Evolutionary conservation across 306 rosid genomes (phyloP).

Genomic region (Cercis canadensis): DNA sequence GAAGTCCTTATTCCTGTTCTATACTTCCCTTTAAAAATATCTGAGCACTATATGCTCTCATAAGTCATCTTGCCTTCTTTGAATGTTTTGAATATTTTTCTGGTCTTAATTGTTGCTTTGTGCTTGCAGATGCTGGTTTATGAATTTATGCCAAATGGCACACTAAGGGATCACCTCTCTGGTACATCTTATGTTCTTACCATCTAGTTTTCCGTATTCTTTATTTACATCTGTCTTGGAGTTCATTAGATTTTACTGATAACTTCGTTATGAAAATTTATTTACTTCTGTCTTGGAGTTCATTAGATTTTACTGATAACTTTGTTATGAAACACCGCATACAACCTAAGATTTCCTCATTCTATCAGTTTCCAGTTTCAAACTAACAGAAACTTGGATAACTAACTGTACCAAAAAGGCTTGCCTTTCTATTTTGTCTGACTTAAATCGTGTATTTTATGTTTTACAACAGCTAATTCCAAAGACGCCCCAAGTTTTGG

Average conservation of each 20-base stretch:
- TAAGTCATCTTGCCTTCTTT: conserved; percentile 1
- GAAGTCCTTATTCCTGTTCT: conserved; percentile 15
- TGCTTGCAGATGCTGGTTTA: conserved; percentile 91
- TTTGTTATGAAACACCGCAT: conserved; percentile 5
- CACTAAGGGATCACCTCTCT: conserved; percentile 91
- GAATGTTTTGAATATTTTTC: conserved; percentile 18
- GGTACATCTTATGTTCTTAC: conserved; percentile 54
- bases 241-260: too few relatives aligned
- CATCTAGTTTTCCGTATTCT: too few relatives aligned
- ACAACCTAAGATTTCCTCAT: conserved; percentile 1
- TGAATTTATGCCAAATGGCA: conserved; percentile 89
- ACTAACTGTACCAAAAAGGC: background rate
- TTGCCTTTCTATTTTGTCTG: conserved; percentile 19
- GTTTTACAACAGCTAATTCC: conserved; percentile 52
- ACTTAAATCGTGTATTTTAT: conserved; percentile 12
- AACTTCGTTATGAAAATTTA: too few relatives aligned
- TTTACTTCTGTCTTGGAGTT: background rate
- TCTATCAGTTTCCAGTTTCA: conserved; percentile 13
- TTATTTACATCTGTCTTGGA: too few relatives aligned
- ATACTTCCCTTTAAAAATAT: background rate
- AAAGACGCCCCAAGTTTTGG: conserved; percentile 70
- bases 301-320: conserved; percentile 12
- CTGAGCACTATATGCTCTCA: background rate
- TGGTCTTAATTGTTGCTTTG: conserved; percentile 32
- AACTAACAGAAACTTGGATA: background rate